Evolutionary conservation across 768 basidiomycete genomes (phyloP).

Genomic region (Cytidiella melzeri): DNA sequence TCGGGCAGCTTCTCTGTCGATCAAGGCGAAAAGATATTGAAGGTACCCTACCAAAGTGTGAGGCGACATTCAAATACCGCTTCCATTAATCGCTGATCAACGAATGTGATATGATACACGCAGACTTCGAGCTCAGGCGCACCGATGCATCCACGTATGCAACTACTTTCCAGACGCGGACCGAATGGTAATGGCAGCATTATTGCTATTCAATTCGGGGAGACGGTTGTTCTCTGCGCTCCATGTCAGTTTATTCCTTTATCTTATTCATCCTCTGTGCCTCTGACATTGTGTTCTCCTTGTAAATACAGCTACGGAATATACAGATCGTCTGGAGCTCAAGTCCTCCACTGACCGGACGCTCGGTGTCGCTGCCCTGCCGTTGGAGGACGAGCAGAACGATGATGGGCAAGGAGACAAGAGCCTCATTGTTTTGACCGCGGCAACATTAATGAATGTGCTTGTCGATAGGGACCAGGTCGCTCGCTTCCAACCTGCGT

Average conservation of each 20-base stretch:
- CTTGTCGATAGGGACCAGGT: constrained; percentile 58
- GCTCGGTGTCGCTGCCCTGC: constrained; percentile 55
- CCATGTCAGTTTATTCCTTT: constrained; percentile 43
- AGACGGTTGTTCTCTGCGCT: constrained; percentile 68
- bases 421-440: constrained; percentile 51
- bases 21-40: constrained; percentile 31
- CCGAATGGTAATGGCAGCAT: constrained; percentile 36
- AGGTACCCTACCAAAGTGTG: constrained; percentile 75
- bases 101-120: background rate
- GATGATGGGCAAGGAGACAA: background rate
- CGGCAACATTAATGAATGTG: constrained; percentile 64
- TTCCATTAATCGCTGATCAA: background rate
- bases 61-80: constrained; percentile 22
- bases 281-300: background rate
- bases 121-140: constrained; percentile 64
- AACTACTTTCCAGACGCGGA: constrained; percentile 38
- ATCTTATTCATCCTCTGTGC: background rate
- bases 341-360: constrained; percentile 63
- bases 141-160: constrained; percentile 66
- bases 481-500: constrained; percentile 58
- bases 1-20: constrained; percentile 40
- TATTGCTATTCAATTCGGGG: constrained; percentile 65
- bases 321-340: constrained; percentile 65
- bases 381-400: constrained; percentile 37
- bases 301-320: constrained; percentile 52